A percentile compares a stretch with the other conserved stretches of the same genome.
Evolutionary conservation across 2,329 filamentous ascomycete genomes (phyloP).

Genomic region (Dendryphion nanum): DNA sequence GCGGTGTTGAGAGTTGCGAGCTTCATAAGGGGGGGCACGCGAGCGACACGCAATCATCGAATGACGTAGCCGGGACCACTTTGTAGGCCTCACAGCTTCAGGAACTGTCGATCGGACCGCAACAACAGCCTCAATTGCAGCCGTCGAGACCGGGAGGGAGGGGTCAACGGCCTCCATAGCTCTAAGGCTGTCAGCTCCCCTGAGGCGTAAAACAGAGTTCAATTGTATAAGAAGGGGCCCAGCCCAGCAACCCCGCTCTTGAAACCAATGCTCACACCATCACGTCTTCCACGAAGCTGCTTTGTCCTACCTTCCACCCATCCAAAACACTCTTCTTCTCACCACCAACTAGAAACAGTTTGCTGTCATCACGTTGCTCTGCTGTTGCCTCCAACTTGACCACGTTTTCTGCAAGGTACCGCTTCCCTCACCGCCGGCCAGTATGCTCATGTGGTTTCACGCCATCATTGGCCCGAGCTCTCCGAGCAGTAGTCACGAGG

Average conservation of each 20-base stretch:
- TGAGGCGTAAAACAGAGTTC: background rate
- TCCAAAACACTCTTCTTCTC: background rate
- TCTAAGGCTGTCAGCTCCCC: no score
- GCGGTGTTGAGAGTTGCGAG: no score
- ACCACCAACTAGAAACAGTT: slow-evolving; percentile 2
- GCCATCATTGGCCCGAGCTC: slow-evolving; percentile 29
- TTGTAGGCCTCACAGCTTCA: slow-evolving; percentile 6
- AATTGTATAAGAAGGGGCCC: slow-evolving; percentile 9
- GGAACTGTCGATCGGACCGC: slow-evolving; percentile 8
- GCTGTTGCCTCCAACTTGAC: background rate
- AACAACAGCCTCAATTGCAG: slow-evolving; percentile 14
- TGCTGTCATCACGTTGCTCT: background rate
- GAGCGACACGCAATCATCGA: background rate
- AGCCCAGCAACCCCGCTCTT: slow-evolving; percentile 14
- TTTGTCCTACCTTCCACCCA: slow-evolving; percentile 9
- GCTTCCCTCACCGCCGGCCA: slow-evolving; percentile 13
- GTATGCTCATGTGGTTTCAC: slow-evolving; percentile 14
- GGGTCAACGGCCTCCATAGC: no score
- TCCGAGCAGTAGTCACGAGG: slow-evolving; percentile 19
- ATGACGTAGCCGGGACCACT: background rate
- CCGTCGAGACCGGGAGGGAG: slow-evolving; percentile 2
- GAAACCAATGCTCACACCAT: slow-evolving; percentile 6
- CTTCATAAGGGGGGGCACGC: no score
- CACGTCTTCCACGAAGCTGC: slow-evolving; percentile 6
- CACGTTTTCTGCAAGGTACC: slow-evolving; percentile 27